phyloP scores from a whole-genome alignment of 345 rosid species.

The Raphanus raphanistrum region DNA sequence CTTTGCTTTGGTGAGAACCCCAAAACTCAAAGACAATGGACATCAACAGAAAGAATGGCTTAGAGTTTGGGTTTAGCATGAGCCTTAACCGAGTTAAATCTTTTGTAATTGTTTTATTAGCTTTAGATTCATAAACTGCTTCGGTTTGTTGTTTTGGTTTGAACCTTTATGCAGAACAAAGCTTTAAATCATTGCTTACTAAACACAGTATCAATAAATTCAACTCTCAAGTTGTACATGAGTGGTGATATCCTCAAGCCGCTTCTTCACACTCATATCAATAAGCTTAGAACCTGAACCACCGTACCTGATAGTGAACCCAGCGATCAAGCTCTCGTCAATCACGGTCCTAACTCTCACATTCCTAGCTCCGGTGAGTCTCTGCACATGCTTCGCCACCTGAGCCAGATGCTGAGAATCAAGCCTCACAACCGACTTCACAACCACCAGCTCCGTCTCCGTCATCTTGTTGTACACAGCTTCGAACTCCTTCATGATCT shows the following conservation, averaged over 20 bases:
- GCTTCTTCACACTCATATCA: slow-evolving; percentile 9
- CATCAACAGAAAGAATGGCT: slow-evolving; percentile 1
- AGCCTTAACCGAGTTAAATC: neutral
- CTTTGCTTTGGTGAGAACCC: slow-evolving; percentile 31
- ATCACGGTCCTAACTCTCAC: neutral
- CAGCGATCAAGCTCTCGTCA: neutral
- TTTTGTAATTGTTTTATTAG: slow-evolving; percentile 7
- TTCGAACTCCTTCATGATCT: neutral
- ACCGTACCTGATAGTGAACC: slow-evolving; percentile 7
- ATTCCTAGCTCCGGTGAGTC: neutral
- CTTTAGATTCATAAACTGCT: slow-evolving; percentile 4
- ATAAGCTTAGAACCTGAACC: neutral
- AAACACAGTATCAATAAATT: neutral
- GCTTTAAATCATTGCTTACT: neutral
- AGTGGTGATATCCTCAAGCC: neutral
- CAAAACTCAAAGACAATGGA: neutral
- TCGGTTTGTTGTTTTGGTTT: neutral
- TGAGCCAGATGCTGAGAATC: slow-evolving; percentile 10
- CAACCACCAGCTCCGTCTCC: slow-evolving; percentile 2
- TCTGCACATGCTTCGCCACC: slow-evolving; percentile 5
- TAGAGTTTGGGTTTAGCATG: neutral
- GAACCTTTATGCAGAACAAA: neutral
- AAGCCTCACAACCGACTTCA: slow-evolving; percentile 8
- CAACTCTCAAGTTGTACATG: neutral
- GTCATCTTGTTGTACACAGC: slow-evolving; percentile 2